Evolutionary conservation across 2,329 filamentous ascomycete genomes (phyloP).

Genomic region (Bimuria novae-zelandiae): DNA sequence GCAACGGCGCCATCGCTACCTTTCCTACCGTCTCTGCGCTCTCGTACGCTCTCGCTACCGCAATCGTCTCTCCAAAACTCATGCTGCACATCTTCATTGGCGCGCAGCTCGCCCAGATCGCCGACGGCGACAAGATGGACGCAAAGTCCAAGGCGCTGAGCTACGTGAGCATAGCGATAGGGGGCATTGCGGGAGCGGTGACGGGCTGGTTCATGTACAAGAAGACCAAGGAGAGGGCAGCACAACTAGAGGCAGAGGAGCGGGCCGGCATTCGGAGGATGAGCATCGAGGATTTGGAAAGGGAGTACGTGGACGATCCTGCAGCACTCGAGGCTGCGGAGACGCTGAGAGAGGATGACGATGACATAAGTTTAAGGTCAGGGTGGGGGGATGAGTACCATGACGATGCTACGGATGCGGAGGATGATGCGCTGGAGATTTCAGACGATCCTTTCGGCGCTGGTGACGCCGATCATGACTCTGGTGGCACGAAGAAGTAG

Average conservation of each 20-base stretch:
- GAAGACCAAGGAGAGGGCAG: conserved; percentile 56
- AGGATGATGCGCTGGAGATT: conserved; percentile 48
- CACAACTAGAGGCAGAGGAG: conserved; percentile 54
- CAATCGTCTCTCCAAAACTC: conserved; percentile 81
- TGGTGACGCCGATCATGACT: conserved; percentile 48
- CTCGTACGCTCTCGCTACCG: conserved; percentile 80
- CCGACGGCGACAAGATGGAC: conserved; percentile 84
- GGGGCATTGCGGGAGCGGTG: conserved; percentile 69
- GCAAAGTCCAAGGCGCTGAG: conserved; percentile 77
- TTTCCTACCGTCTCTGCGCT: conserved; percentile 82
- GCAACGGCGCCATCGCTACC: conserved; percentile 92
- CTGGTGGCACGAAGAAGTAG: conserved; percentile 15
- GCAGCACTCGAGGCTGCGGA: conserved; percentile 47
- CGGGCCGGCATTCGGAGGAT: conserved; percentile 39
- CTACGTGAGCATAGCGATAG: conserved; percentile 78
- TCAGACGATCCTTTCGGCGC: conserved; percentile 51
- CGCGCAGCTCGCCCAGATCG: conserved; percentile 76
- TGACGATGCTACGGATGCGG: conserved; percentile 49
- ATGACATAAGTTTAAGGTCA: conserved; percentile 57
- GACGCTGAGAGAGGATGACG: conserved; percentile 54
- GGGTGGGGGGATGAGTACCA: conserved; percentile 52
- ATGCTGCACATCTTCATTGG: conserved; percentile 94
- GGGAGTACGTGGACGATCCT: conserved; percentile 53
- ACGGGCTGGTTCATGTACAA: conserved; percentile 88
- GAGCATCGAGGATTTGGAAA: conserved; percentile 43